Evolutionary conservation across 192 early-diverging fungal species (phyloP).

Genomic region (Backusella psychrophila): DNA sequence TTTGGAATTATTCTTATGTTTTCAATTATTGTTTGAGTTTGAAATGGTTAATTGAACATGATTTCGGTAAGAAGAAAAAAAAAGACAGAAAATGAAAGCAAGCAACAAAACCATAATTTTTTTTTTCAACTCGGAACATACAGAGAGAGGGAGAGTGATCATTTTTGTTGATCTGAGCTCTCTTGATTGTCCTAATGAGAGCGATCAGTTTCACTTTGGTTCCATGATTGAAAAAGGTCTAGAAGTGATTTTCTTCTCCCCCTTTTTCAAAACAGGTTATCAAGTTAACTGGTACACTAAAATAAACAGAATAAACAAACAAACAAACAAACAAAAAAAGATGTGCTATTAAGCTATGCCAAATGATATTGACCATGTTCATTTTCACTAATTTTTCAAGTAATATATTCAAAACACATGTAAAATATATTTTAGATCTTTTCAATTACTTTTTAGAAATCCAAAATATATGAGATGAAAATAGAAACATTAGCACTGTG

Average conservation of each 20-base stretch:
- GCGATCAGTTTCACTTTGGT: not conserved
- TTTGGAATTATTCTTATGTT: not conserved
- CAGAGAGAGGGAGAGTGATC: not conserved
- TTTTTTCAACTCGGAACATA: not conserved
- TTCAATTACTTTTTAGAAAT: not conserved
- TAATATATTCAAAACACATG: not conserved
- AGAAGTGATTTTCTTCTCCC: not conserved
- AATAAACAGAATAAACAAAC: not conserved
- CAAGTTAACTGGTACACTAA: not conserved
- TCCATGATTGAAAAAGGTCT: not conserved
- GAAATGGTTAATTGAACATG: not conserved
- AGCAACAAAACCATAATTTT: not conserved
- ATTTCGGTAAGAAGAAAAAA: not conserved
- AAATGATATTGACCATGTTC: not conserved
- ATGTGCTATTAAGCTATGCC: not conserved
- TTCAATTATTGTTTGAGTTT: not conserved
- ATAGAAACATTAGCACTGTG: not conserved
- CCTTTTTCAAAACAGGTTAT: not conserved
- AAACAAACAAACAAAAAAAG: not conserved
- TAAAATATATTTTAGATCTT: not conserved
- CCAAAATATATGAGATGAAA: not conserved
- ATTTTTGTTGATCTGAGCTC: not conserved
- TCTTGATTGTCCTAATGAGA: not conserved
- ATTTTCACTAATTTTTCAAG: not conserved
- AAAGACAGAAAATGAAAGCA: not conserved